Evolutionary conservation across 352 stramenopile species (phyloP), one percentile per base, ranked within the genome.

Genomic region (Thalassiosira ordinaria): DNA sequence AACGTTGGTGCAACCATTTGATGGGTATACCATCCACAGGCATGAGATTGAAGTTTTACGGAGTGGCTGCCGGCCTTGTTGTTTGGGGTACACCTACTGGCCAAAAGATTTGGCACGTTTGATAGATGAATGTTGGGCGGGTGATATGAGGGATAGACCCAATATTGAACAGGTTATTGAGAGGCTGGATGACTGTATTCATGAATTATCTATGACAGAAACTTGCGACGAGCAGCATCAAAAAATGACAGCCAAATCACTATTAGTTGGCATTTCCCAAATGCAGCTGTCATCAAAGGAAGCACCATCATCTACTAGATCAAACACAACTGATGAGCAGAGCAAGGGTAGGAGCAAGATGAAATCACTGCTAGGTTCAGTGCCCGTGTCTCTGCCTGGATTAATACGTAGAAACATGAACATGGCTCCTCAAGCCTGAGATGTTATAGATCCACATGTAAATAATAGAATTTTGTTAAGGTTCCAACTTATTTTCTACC

Each of bases 1-100:
- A 5, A 74, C 80, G 20, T 47, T 89, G 4, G 49, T 80, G 27
- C 35, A 77, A 33, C 96, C 96, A 1, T 98, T 78, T 57, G 18
- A 49, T 1, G 74, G 66, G 14, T 69, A 97, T 62, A 56, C 49
- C 5, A 52, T 68, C 13, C 14, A 68, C n/a, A 57, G n/a, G 49
- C 76, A 80, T 37, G 76, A 79, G 27, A 35, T 41, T 5, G 60
- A 74, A 46, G 74, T 78, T 1, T 33, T 77, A 24, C 49, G 24
- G 18, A 37, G 47, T 20, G 74, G 74, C n/a, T n/a, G 44, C 13
- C 66, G 74, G 13, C 74, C 74, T 16, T 69, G 59, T 60, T 39
- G 71, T 5, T n/a, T 61, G 9, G 55, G 47, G 27, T 69, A 74
- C 20, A 39, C 47, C 14, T 64, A 63, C 37, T 82, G 74, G 74